A percentile compares a stretch with the other conserved stretches of the same genome.
Evolutionary conservation across 2,329 filamentous ascomycete genomes (phyloP).

Genomic region (Trichophyton verrucosum): DNA sequence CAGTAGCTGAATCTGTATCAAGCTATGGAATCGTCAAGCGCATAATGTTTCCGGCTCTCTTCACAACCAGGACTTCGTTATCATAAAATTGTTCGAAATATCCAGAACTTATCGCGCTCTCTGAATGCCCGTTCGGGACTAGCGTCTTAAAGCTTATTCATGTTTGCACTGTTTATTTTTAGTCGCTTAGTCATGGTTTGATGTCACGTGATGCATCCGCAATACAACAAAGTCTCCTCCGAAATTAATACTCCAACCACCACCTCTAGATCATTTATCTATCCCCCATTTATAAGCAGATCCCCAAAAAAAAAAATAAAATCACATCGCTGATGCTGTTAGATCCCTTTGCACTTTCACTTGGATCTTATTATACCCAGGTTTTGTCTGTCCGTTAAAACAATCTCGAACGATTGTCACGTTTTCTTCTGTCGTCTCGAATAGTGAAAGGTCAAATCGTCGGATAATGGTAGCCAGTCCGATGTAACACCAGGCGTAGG

Average conservation of each 20-base stretch:
- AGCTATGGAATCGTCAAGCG: background rate
- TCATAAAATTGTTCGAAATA: background rate
- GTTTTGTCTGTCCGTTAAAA: constrained; percentile 1
- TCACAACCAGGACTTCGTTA: background rate
- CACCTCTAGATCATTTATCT: background rate
- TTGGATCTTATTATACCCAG: constrained; percentile 1
- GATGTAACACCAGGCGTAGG: background rate
- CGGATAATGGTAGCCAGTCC: constrained; percentile 3
- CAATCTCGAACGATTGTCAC: constrained; percentile 1
- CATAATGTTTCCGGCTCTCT: background rate
- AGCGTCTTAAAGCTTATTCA: background rate
- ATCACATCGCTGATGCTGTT: background rate
- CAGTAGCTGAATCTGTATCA: background rate
- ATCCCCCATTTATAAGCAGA: too few species aligned
- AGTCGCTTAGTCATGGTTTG: background rate
- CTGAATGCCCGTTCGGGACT: background rate
- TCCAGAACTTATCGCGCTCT: background rate
- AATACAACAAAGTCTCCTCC: background rate
- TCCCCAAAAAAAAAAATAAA: background rate
- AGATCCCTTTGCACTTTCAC: background rate
- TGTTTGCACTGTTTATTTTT: background rate
- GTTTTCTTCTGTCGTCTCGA: constrained; percentile 1
- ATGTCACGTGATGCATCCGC: background rate
- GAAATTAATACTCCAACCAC: background rate
- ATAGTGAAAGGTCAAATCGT: background rate